These are phyloP conservation scores for Salix purpurea DNA, from an alignment of 345 rosid genomes.

Conservation along the genomic window DNA sequence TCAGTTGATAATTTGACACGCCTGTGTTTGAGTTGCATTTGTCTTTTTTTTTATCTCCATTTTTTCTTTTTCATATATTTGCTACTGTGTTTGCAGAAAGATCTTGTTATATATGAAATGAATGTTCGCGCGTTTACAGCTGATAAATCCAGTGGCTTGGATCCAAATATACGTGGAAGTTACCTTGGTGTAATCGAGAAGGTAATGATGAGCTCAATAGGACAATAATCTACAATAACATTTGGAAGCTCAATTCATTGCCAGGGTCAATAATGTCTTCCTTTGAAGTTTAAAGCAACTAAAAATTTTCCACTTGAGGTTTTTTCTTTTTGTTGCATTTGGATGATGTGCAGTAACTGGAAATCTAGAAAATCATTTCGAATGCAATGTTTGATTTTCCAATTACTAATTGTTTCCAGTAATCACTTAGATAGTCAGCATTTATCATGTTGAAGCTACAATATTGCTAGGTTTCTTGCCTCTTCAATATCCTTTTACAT, in stretches of 20 bases:
- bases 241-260: background rate
- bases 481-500: background rate
- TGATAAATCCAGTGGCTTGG: constrained; percentile 79
- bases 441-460: background rate
- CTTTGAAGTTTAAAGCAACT: background rate
- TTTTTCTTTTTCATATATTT: constrained; percentile 1
- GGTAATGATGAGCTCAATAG: constrained; percentile 38
- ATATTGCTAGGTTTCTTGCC: background rate
- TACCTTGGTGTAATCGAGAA: constrained; percentile 82
- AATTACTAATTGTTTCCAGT: background rate
- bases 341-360: background rate
- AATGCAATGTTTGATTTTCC: background rate
- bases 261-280: background rate
- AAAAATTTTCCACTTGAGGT: background rate
- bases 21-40: background rate
- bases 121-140: constrained; percentile 92
- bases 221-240: background rate
- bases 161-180: constrained; percentile 60
- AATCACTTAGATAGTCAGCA: background rate
- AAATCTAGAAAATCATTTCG: background rate
- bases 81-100: constrained; percentile 53
- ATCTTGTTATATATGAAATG: constrained; percentile 93
- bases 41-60: background rate
- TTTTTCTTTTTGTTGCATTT: background rate
- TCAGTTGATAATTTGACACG: background rate